These are phyloP conservation scores for Colletotrichum agaves DNA, from an alignment of 2,329 filamentous ascomycete genomes.

Conservation along the genomic window DNA sequence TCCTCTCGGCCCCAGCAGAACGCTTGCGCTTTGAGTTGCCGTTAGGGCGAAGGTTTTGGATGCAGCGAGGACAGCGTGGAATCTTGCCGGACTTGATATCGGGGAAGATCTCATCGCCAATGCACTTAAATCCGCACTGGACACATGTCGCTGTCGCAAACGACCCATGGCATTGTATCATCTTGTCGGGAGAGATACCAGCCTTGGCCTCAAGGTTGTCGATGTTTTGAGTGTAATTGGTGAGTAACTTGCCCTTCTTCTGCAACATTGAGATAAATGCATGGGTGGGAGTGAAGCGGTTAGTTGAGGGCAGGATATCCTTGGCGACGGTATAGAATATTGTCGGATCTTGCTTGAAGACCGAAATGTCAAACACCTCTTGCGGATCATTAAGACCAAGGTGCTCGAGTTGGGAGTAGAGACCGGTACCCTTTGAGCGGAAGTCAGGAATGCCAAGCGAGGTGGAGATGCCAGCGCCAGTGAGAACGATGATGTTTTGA, in stretches of 20 bases:
- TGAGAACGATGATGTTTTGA: conserved; percentile 91
- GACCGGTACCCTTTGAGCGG: conserved; percentile 89
- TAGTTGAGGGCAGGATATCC: conserved; percentile 85
- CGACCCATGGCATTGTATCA: conserved; percentile 96
- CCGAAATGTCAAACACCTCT: conserved; percentile 91
- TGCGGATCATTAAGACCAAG: conserved; percentile 86
- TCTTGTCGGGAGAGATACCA: conserved; percentile 81
- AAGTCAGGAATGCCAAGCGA: conserved; percentile 98
- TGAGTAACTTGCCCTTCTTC: conserved; percentile 87
- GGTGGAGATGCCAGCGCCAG: conserved; percentile 95
- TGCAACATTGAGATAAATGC: conserved; percentile 92
- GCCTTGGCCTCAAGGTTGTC: conserved; percentile 93
- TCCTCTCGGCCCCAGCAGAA: conserved; percentile 50
- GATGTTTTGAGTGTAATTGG: conserved; percentile 99
- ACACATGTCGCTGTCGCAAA: conserved; percentile 93
- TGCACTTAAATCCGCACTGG: conserved; percentile 79
- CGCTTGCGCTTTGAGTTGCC: conserved; percentile 52
- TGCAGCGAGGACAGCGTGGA: conserved; percentile 80
- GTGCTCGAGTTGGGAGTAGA: conserved; percentile 86
- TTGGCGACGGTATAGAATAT: conserved; percentile 94
- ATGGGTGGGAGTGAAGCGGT: conserved; percentile 90
- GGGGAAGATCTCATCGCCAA: conserved; percentile 81
- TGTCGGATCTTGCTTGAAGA: conserved; percentile 86
- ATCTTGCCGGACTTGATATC: conserved; percentile 82
- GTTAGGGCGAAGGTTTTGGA: conserved; percentile 59